Evolutionary conservation across 345 rosid species (phyloP), one percentile per base, ranked within the genome.

Genomic region (Arabidopsis suecica): DNA sequence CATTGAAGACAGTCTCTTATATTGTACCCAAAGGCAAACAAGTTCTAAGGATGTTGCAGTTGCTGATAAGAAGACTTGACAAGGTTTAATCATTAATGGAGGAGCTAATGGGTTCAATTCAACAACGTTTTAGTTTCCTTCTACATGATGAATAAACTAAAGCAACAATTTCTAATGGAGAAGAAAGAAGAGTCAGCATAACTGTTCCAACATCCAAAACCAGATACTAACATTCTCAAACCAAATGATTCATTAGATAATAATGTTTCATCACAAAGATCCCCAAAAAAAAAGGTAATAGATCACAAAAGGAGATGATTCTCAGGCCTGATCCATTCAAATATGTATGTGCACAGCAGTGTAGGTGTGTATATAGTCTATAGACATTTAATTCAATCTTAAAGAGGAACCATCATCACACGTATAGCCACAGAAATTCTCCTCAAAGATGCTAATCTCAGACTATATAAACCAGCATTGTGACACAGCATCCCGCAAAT

Each of bases 401-500:
- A 55, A 9, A 28, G 61, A 56, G 61, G 45, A 28, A 28, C 32
- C 42, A 65, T 0, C 55, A 57, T 70, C 67, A 48, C 65, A 70
- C 6, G 32, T n/a, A 22, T 33, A 62, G 65, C 53, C 75, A 68
- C 47, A 36, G 5, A 54, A 54, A 55, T 33, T 50, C 61, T 36
- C 47, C 51, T 67, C 69, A 69, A 33, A 61, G 74, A 68, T 61
- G 69, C 61, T 38, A 50, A 48, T 18, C 67, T 12, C 16, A 66
- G 61, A 75, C 68, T 67, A 67, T 36, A 34, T 47, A 74, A 57
- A 65, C 66, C 64, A 69, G 40, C 65, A 77, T 36, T 51, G 74
- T 44, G 38, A 53, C 74, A 91, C 80, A 68, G 88, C 82, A 77
- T 91, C 87, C 91, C 82, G 25, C 58, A 75, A 88, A 36, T 12